phyloP scores from a whole-genome alignment of 148 eudicot genomes.

The Chenopodium album region DNA sequence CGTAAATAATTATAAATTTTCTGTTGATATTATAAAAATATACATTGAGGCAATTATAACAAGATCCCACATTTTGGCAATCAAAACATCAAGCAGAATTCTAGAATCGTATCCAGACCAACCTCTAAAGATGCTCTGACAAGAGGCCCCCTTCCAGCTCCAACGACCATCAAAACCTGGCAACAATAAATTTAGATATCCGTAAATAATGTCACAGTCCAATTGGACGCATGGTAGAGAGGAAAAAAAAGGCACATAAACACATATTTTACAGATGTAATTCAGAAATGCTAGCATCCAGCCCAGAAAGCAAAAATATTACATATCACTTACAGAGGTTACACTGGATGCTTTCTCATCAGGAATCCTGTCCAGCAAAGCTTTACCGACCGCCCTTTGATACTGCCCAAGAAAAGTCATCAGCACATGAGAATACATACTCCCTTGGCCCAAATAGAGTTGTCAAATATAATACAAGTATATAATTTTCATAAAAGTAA shows the following conservation, averaged over 20 bases:
- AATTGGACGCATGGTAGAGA: not conserved
- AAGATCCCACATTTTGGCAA: not conserved
- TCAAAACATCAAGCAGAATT: not conserved
- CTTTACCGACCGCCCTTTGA: constrained; percentile 84
- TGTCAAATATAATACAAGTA: not conserved
- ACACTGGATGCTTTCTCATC: constrained; percentile 63
- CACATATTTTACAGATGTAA: not conserved
- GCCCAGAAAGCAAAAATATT: not conserved
- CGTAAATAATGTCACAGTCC: not conserved
- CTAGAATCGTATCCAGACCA: not conserved
- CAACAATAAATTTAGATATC: constrained; percentile 14
- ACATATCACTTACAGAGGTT: constrained; percentile 61
- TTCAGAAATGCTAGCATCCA: not conserved
- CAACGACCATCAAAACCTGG: constrained; percentile 96
- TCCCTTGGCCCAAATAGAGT: not conserved
- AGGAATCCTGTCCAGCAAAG: constrained; percentile 72
- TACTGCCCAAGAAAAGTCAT: constrained; percentile 50
- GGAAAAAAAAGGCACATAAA: not conserved
- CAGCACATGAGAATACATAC: constrained; percentile 9
- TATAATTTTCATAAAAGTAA: not conserved
- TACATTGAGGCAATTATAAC: too few relatives aligned
- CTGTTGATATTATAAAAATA: too few relatives aligned
- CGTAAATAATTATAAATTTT: too few relatives aligned
- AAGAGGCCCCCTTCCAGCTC: constrained; percentile 99
- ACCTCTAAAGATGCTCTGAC: constrained; percentile 95